Base-by-base conservation (phyloP, 2,329 filamentous ascomycete genomes). In the Thelonectria rubi region DNA sequence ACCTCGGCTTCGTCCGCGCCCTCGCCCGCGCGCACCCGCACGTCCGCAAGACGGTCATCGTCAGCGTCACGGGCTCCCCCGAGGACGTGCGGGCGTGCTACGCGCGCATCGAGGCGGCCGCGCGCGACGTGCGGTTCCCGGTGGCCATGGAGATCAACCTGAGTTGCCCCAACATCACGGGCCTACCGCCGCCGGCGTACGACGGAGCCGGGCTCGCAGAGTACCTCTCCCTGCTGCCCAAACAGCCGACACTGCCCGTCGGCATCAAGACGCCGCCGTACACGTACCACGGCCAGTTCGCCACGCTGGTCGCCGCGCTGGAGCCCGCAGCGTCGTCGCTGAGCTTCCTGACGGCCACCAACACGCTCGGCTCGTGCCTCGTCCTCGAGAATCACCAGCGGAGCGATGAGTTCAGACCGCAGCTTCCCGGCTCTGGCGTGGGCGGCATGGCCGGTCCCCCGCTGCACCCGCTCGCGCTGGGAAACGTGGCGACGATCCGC, bases 201-300 rank as follows among this genome's bases (percentile, higher is more conserved):
- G 82, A 85, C 8, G 75, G 79, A 0, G 65, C 66, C 0, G 78
- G 82, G 0, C 73, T 94, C 3, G 65, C 73, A 0, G 74, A 76
- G 5, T 93, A 92, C 63, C 76, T 94, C 2, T 65, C 67, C 1
- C 76, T 78, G 0, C 75, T 91, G 0, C 75, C 79, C 0, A 42
- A 64, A 0, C 64, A 73, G 3, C 76, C 81, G 6, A 54, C 8
- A 7, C 63, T 83, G 15, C 75, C 82, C 2, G 66, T 81, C 10
- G 91, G 91, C 0, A 80, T 94, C 65, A 94, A 94, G 72, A 89
- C 87, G 1, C 91, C 91, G 5, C 91, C 91, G 0, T 94, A 92
- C 69, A 94, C 91, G 0, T 86, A 93, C 71, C 77, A 83, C 0
- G 85, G 81, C 0, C 87, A 94, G 71, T 94, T 90, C 72, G 72